Base-by-base conservation (phyloP, 306 rosid species). In the Lupinus albus region DNA sequence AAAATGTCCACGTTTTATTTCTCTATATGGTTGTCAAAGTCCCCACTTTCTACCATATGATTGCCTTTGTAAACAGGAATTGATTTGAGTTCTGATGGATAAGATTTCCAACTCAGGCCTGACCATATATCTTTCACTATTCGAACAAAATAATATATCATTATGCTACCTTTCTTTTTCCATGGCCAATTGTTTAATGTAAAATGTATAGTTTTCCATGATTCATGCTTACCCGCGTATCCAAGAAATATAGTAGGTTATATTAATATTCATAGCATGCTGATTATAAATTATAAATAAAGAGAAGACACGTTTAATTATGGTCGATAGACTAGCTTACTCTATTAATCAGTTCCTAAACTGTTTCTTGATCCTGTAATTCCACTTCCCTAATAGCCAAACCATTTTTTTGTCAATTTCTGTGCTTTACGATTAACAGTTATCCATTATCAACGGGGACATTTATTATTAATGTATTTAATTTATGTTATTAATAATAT, bases 81-180 rank as follows among this genome's bases (percentile, higher is more conserved):
- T 69, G 2, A 12, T 9, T 63, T 69, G 2, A 12, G 17, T 39
- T 53, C 4, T 1, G 4, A 18, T 71, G 60, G 81, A 77, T 81
- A 77, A 77, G 79, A 68, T 50, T 59, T 74, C 83, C 83, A 70
- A 63, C 77, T 74, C 83, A 21, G 25, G 1, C 52, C 72, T 79
- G 73, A 79, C 39, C 64, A 13, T 21, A 25, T 20, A 20, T 25
- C 30, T 25, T 25, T 25, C 30, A 25, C 4, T 25, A 25, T 25
- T 25, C 2, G 4, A 25, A 25, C 30, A 25, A 25, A 25, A 25
- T 25, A 25, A 25, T 4, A 25, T 25, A 25, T 2, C 20, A 36
- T 44, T 30, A 3, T 17, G 8, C 2, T 54, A 25, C 9, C 5
- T 21, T 18, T 42, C 12, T 6, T 0, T 3, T 49, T 67, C 16